Conservation (phyloP, 2,329 filamentous ascomycete species). For the Phialemonium atrogriseum region DNA sequence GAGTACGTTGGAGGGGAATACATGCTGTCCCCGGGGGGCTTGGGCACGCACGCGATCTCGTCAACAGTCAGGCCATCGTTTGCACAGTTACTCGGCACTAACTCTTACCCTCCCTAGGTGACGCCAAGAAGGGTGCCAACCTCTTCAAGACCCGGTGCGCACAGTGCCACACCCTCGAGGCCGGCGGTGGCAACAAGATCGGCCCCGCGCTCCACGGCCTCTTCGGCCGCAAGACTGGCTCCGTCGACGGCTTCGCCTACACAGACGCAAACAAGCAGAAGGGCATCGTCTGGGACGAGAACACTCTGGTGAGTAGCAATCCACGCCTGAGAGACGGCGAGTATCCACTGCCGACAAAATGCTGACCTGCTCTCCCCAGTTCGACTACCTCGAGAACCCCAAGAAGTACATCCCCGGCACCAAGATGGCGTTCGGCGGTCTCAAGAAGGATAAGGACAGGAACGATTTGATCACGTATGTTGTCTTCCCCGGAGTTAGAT, state of each 20-base stretch:
- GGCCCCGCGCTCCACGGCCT: conserved; percentile 95
- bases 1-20: too few relatives aligned
- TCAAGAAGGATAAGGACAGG: conserved; percentile 99
- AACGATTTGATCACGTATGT: conserved; percentile 97
- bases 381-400: conserved; percentile 99
- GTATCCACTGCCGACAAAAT: not conserved
- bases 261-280: conserved; percentile 99
- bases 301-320: conserved; percentile 73
- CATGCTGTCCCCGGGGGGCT: too few relatives aligned
- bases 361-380: conserved; percentile 39
- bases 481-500: not conserved
- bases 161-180: conserved; percentile 96
- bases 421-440: conserved; percentile 99
- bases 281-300: conserved; percentile 80
- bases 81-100: conserved; percentile 5
- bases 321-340: too few relatives aligned
- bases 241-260: conserved; percentile 89
- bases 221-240: conserved; percentile 91
- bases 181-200: conserved; percentile 91
- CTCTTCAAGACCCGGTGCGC: conserved; percentile 99
- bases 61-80: too few relatives aligned
- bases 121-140: conserved; percentile 91
- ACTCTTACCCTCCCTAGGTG: conserved; percentile 50
- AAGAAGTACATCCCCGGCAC: conserved; percentile 99
- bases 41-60: too few relatives aligned